phyloP scores from a whole-genome alignment of 495 filamentous ascomycete species.

The Neurospora pannonica region DNA sequence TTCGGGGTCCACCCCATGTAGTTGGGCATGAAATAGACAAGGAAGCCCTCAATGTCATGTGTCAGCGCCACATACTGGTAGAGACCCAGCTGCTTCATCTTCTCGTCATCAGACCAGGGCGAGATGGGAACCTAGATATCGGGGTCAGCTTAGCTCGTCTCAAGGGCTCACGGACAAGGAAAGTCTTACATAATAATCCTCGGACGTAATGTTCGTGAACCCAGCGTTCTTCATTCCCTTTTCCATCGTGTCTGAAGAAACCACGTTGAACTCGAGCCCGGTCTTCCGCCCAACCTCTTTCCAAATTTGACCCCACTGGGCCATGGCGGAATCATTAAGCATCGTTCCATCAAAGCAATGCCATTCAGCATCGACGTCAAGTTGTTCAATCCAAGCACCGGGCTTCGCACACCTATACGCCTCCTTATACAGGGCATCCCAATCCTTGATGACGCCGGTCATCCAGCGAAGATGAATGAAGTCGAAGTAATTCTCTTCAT shows the following conservation, averaged over 20 bases:
- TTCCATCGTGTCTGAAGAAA: background rate
- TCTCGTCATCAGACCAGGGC: background rate
- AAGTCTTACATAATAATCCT: no score
- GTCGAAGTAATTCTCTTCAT: slow-evolving; percentile 37
- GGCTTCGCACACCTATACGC: slow-evolving; percentile 25
- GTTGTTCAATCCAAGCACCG: slow-evolving; percentile 22
- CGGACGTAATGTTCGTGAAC: background rate
- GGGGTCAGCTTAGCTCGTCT: no score
- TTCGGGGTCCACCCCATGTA: background rate
- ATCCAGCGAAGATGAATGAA: slow-evolving; percentile 47
- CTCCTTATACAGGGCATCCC: slow-evolving; percentile 29
- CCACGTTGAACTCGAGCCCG: background rate
- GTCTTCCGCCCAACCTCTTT: background rate
- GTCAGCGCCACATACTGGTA: background rate
- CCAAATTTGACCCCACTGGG: background rate
- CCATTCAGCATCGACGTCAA: slow-evolving; percentile 7
- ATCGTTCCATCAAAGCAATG: background rate
- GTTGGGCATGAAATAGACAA: background rate
- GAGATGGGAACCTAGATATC: background rate
- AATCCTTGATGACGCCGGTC: slow-evolving; percentile 41
- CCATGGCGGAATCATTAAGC: background rate
- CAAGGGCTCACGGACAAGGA: no score
- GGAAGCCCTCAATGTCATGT: background rate
- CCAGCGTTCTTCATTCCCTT: background rate
- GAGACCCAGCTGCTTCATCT: background rate